Percentiles rank a stretch among this genome's conserved stretches.
Conservation (phyloP, 768 basidiomycete species). For the Kwoniella dejecticola region DNA sequence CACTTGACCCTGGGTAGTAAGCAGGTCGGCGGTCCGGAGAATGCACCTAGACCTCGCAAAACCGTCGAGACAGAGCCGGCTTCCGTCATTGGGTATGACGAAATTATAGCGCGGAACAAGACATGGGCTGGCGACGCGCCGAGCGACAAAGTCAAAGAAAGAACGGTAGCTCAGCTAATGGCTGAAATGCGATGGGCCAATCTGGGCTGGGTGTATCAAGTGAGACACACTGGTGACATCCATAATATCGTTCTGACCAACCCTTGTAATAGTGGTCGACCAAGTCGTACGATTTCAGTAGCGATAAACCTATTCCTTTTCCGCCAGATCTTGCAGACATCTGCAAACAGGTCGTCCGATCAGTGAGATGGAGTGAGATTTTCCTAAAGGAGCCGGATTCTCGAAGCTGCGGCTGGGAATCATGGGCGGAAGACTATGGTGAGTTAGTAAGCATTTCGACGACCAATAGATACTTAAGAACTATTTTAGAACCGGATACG, state of each 20-base stretch:
- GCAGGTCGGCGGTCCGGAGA: neutral
- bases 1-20: constrained; percentile 1
- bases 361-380: constrained; percentile 71
- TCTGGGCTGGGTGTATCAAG: constrained; percentile 87
- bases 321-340: constrained; percentile 62
- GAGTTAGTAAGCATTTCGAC: constrained; percentile 18
- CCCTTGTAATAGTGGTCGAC: constrained; percentile 71
- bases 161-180: constrained; percentile 64
- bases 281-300: constrained; percentile 88
- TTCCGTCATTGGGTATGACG: constrained; percentile 62
- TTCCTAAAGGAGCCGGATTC: constrained; percentile 51
- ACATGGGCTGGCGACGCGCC: constrained; percentile 63
- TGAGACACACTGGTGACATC: constrained; percentile 26
- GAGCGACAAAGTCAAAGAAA: constrained; percentile 64
- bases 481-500: constrained; percentile 77
- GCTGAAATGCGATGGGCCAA: constrained; percentile 90
- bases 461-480: constrained; percentile 1
- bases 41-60: constrained; percentile 59
- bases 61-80: constrained; percentile 70
- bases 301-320: constrained; percentile 65
- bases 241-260: neutral
- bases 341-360: constrained; percentile 66
- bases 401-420: constrained; percentile 64
- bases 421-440: constrained; percentile 82
- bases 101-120: constrained; percentile 64